Evolutionary conservation across 208 protist species (phyloP).

Genomic region (Wallacemonas sp.): DNA sequence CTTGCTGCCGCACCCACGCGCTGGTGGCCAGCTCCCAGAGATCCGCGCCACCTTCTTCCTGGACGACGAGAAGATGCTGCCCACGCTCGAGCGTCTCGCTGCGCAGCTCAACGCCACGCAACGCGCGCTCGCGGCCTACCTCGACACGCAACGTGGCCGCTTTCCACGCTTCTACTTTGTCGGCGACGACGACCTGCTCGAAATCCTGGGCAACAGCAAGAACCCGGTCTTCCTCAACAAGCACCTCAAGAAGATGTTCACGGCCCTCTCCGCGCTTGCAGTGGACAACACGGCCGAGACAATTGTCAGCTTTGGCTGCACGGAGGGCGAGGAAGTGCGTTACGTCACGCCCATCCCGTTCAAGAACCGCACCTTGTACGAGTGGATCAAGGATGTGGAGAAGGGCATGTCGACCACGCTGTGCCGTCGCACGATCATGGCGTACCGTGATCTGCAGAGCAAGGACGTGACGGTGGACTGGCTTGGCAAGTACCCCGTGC

Average conservation of each 20-base stretch:
- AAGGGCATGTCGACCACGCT: constrained; percentile 91
- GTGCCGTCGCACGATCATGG: constrained; percentile 52
- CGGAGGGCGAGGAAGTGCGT: constrained; percentile 93
- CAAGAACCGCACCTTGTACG: constrained; percentile 86
- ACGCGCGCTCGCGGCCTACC: constrained; percentile 96
- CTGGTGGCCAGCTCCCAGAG: constrained; percentile 40
- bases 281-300: constrained; percentile 29
- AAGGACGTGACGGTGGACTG: constrained; percentile 71
- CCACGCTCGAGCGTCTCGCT: constrained; percentile 91
- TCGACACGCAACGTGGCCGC: constrained; percentile 95
- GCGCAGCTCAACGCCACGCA: constrained; percentile 95
- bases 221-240: constrained; percentile 94
- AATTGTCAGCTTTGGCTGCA: constrained; percentile 90
- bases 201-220: constrained; percentile 98
- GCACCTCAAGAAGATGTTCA: constrained; percentile 99
- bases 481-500: constrained; percentile 88
- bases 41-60: constrained; percentile 88
- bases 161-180: constrained; percentile 99
- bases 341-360: constrained; percentile 61
- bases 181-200: constrained; percentile 99
- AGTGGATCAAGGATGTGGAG: constrained; percentile 94
- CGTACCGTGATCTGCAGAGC: constrained; percentile 27
- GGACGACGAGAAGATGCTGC: constrained; percentile 89
- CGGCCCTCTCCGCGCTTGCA: constrained; percentile 93
- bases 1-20: constrained; percentile 89